phyloP scores from a whole-genome alignment of 2,329 filamentous ascomycete species.

The Ophiostoma angusticollis region DNA sequence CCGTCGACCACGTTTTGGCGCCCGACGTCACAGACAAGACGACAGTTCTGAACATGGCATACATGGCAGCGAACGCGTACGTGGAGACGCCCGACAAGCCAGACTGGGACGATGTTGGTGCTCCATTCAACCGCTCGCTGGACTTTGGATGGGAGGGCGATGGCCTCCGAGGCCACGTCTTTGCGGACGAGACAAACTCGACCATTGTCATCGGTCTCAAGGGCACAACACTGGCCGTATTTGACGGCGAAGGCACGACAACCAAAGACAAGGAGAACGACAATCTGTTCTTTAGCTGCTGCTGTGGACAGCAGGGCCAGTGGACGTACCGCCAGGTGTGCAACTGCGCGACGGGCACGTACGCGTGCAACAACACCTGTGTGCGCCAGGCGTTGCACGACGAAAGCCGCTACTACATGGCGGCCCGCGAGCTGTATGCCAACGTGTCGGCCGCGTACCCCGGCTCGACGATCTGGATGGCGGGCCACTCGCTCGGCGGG shows the following conservation, averaged over 20 bases:
- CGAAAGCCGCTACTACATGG: constrained; percentile 85
- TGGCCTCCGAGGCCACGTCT: constrained; percentile 83
- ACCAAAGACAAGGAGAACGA: constrained; percentile 97
- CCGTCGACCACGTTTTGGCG: constrained; percentile 60
- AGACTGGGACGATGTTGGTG: constrained; percentile 73
- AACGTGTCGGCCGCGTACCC: constrained; percentile 89
- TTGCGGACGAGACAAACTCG: constrained; percentile 70
- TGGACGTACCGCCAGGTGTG: constrained; percentile 87
- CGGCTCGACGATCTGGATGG: constrained; percentile 71
- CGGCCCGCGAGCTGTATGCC: constrained; percentile 76
- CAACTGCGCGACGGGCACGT: constrained; percentile 78
- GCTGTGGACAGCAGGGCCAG: constrained; percentile 85
- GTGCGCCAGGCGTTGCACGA: constrained; percentile 60
- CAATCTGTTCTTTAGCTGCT: constrained; percentile 96
- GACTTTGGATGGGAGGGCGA: constrained; percentile 91
- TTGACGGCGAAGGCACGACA: constrained; percentile 92
- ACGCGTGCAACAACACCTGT: constrained; percentile 86
- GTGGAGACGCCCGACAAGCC: constrained; percentile 56
- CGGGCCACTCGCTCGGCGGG: constrained; percentile 86
- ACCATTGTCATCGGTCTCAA: constrained; percentile 90
- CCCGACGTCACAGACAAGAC: constrained; percentile 78
- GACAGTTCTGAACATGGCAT: constrained; percentile 71
- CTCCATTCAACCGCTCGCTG: constrained; percentile 69
- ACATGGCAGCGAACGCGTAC: constrained; percentile 85
- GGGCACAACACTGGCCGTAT: constrained; percentile 79